A percentile compares a stretch with the other conserved stretches of the same genome.
Evolutionary conservation across 257 asterid genomes (phyloP).

Genomic region (Ilex aquifolium): DNA sequence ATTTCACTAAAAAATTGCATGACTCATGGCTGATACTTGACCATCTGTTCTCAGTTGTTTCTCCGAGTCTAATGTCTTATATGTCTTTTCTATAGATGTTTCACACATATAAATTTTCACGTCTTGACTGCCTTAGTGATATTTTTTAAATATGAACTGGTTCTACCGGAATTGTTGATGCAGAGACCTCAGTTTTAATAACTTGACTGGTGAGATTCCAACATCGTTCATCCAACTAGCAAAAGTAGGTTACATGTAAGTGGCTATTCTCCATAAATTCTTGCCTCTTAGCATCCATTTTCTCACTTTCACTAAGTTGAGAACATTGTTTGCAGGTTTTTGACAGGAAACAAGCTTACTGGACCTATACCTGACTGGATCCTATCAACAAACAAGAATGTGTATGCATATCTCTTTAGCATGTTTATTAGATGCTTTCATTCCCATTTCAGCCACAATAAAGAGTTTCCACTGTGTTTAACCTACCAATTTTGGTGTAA

Average conservation of each 20-base stretch:
- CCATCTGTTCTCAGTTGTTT: too few species aligned
- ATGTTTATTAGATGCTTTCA: background rate
- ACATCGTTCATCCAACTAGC: constrained; percentile 33
- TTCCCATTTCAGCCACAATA: too few species aligned
- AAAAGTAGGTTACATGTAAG: constrained; percentile 74
- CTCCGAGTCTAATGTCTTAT: too few species aligned
- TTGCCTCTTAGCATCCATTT: constrained; percentile 10
- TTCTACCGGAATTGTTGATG: constrained; percentile 10
- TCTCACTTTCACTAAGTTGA: constrained; percentile 6
- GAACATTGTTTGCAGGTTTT: constrained; percentile 37
- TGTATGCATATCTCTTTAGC: constrained; percentile 33
- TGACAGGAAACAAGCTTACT: constrained; percentile 70
- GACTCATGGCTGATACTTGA: too few species aligned
- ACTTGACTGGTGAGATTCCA: constrained; percentile 70
- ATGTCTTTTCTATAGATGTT: too few species aligned
- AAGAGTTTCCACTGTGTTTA: too few species aligned
- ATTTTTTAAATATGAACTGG: background rate
- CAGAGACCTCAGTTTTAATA: constrained; percentile 86
- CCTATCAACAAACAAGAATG: constrained; percentile 61
- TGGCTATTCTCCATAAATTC: constrained; percentile 15
- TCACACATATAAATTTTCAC: too few species aligned
- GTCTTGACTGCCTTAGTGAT: background rate
- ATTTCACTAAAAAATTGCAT: too few species aligned
- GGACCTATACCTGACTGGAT: constrained; percentile 66
- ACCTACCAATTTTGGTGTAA: too few species aligned